These are phyloP conservation scores for Ogataea nakhonphanomensis DNA, from an alignment of 805 yeast species.

Conservation along the genomic window DNA sequence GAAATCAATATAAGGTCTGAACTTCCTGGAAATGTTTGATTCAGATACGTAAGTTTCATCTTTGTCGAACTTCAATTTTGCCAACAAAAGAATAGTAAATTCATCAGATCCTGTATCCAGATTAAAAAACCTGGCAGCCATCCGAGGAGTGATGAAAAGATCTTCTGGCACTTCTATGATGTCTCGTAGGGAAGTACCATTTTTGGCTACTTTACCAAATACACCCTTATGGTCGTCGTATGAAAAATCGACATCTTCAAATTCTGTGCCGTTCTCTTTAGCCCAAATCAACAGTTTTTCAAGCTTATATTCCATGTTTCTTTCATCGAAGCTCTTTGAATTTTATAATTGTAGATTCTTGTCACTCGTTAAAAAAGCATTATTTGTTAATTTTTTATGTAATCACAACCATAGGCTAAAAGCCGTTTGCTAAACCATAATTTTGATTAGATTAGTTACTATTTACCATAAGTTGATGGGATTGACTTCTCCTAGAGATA, in stretches of 20 bases:
- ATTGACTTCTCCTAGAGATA: too few species aligned
- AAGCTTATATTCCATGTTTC: not conserved
- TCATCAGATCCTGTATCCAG: slow-evolving; percentile 27
- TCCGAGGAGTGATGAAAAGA: slow-evolving; percentile 36
- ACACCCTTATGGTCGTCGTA: slow-evolving; percentile 33
- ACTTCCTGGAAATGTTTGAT: slow-evolving; percentile 27
- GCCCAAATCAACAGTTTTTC: slow-evolving; percentile 28
- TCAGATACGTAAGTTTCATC: slow-evolving; percentile 15
- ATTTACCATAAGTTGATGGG: too few species aligned
- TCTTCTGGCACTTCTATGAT: slow-evolving; percentile 38
- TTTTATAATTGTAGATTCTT: too few species aligned
- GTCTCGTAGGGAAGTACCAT: slow-evolving; percentile 9
- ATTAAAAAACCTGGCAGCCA: slow-evolving; percentile 33
- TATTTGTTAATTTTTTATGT: too few species aligned
- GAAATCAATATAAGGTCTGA: slow-evolving; percentile 43
- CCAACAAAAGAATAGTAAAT: slow-evolving; percentile 37
- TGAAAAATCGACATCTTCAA: slow-evolving; percentile 37
- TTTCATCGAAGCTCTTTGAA: too few species aligned
- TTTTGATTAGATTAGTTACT: too few species aligned
- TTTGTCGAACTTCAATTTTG: slow-evolving; percentile 40
- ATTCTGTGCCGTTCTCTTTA: slow-evolving; percentile 33
- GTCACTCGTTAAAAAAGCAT: too few species aligned
- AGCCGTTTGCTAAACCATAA: too few species aligned
- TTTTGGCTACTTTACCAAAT: slow-evolving; percentile 28
- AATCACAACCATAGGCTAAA: too few species aligned